Evolutionary conservation across 2,329 filamentous ascomycete species (phyloP).

Genomic region (Tolypocladium ovalisporum): DNA sequence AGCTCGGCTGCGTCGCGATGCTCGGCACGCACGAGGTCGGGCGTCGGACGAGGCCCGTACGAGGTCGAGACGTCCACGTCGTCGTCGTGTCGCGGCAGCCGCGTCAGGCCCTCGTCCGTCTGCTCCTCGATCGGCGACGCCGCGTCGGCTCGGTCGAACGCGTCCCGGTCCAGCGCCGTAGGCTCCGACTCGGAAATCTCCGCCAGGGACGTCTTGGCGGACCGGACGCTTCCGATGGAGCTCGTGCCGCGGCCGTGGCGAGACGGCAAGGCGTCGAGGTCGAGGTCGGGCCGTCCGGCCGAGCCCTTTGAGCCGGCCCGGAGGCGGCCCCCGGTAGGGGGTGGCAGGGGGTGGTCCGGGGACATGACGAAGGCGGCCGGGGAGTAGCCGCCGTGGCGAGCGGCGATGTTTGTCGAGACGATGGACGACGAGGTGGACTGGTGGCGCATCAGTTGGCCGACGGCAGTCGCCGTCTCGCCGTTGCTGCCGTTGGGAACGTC

Average conservation of each 20-base stretch:
- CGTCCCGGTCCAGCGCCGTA: conserved; percentile 36
- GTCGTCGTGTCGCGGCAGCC: conserved; percentile 20
- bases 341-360: conserved; percentile 52
- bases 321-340: conserved; percentile 39
- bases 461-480: neutral
- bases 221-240: conserved; percentile 39
- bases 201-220: conserved; percentile 35
- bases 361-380: conserved; percentile 58
- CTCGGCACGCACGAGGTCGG: neutral
- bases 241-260: conserved; percentile 45
- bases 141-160: conserved; percentile 43
- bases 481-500: conserved; percentile 11
- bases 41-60: conserved; percentile 22
- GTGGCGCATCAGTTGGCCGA: conserved; percentile 26
- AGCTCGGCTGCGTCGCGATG: neutral
- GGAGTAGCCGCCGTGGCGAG: conserved; percentile 60
- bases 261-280: conserved; percentile 28
- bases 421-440: conserved; percentile 49
- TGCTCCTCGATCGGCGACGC: conserved; percentile 25
- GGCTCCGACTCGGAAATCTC: conserved; percentile 49
- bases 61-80: conserved; percentile 15
- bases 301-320: conserved; percentile 45
- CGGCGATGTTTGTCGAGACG: conserved; percentile 55
- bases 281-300: conserved; percentile 25
- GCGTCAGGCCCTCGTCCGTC: conserved; percentile 14